Evolutionary conservation across 352 stramenopile species (phyloP), one percentile per base, ranked within the genome.

Genomic region (Globisporangium solare): DNA sequence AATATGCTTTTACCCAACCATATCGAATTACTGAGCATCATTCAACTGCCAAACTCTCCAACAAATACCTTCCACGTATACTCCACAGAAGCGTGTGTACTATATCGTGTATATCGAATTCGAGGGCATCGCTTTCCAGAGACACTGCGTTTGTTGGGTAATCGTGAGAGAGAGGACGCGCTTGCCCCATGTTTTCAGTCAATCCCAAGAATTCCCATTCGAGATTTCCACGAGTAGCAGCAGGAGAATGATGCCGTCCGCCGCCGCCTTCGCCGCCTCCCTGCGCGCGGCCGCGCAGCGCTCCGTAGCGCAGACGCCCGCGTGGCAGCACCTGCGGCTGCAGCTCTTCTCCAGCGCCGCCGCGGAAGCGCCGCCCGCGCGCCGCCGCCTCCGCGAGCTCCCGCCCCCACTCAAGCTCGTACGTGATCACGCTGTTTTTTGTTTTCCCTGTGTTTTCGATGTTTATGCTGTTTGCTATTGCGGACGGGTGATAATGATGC

Each of bases 331-430:
- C 37, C 47, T 50, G n/a, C 56, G 42, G 12, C 43, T 57, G 48
- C 51, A 51, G 6, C 42, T 59, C n/a, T n/a, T 58, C 27, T 79
- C 77, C 15, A 74, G 79, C 14, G 71, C 69, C 14, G 73, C 69
- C 0, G 77, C 70, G 22, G 63, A 79, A 42, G 57, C 66, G 11
- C 47, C 63, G 31, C 60, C 76, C 13, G 67, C 71, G 13, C 76
- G 77, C 11, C 77, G 81, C 41, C 81, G 75, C 32, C 54, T 81
- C 55, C 76, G 83, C 27, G 83, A 93, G 54, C 70, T 93, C 14
- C 83, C 83, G 18, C 68, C 83, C 14, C 83, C 83, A 39, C 60
- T 93, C 40, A 93, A 93, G 49, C 59, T 93, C 61, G 83, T 93
- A 51, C 48, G 74, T 58, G 15, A n/a, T 20, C 14, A 15, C 27